Percentiles rank a stretch among this genome's conserved stretches.
Conservation (phyloP, 345 rosid genomes). For the Angophora floribunda region DNA sequence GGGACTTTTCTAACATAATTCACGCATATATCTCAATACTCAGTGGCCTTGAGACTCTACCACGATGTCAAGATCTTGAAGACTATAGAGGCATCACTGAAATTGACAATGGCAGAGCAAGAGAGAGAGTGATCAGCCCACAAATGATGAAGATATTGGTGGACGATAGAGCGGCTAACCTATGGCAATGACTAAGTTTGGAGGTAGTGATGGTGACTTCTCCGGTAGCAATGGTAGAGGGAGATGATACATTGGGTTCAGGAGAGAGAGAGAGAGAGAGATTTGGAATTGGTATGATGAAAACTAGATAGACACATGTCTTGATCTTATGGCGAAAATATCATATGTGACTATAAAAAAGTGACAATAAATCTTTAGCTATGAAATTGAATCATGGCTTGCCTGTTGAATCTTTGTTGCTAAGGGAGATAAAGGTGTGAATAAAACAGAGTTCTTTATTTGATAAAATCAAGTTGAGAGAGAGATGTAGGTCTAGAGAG, state of each 20-base stretch:
- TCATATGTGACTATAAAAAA: no score
- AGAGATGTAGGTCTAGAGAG: no score
- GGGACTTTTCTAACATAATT: accelerated
- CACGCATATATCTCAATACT: accelerated
- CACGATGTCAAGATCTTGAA: not conserved
- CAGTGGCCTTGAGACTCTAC: not conserved
- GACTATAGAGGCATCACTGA: not conserved
- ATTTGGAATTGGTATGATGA: not conserved
- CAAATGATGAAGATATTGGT: not conserved
- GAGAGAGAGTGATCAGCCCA: not conserved
- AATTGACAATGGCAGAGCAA: not conserved
- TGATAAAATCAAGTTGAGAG: no score
- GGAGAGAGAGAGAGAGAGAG: not conserved
- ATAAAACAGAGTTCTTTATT: no score
- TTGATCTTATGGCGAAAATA: no score
- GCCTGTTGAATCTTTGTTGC: no score
- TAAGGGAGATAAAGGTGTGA: no score
- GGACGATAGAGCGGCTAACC: not conserved
- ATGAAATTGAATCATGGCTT: no score
- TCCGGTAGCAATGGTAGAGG: not conserved
- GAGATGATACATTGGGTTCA: not conserved
- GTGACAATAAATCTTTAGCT: no score
- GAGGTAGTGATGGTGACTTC: not conserved
- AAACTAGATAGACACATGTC: no score
- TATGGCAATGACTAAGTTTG: not conserved